These are phyloP conservation scores for Ceratobasidium sp. DNA, from an alignment of 1,284 basidiomycete species.

Conservation along the genomic window DNA sequence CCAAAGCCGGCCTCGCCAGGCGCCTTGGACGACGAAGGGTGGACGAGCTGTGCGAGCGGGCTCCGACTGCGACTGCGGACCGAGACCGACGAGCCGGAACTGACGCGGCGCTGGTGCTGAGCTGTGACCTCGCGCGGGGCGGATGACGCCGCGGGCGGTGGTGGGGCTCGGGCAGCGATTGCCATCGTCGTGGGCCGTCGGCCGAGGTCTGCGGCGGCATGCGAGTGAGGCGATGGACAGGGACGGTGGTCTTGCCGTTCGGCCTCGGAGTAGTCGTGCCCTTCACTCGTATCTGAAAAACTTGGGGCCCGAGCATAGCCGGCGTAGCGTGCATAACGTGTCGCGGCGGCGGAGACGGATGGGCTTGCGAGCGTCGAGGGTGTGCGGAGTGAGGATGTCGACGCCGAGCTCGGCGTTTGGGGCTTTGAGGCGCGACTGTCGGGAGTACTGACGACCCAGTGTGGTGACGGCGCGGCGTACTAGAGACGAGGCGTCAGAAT, in stretches of 20 bases:
- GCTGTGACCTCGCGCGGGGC: not conserved
- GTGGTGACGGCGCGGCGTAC: not conserved
- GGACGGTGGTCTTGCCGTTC: not conserved
- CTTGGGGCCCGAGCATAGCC: conserved; percentile 1
- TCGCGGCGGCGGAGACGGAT: not conserved
- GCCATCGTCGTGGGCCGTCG: not conserved
- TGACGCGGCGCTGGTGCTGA: conserved; percentile 30
- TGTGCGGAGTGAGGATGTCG: not conserved
- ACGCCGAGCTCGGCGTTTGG: not conserved
- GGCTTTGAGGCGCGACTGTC: not conserved
- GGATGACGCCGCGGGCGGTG: conserved; percentile 9
- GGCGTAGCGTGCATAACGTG: conserved; percentile 4
- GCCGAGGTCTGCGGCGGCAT: not conserved
- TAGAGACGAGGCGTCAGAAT: not conserved
- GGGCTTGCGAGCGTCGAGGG: conserved; percentile 1
- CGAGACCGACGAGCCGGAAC: conserved; percentile 29
- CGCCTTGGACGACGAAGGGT: not conserved
- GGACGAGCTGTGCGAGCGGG: conserved; percentile 14
- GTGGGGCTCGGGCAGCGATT: conserved; percentile 9
- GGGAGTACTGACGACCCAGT: conserved; percentile 11
- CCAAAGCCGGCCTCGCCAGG: conserved; percentile 18
- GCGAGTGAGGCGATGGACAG: not conserved
- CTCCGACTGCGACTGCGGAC: conserved; percentile 10
- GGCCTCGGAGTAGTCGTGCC: not conserved
- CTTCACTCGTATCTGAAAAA: conserved; percentile 1